Base-by-base conservation (phyloP, 2,329 filamentous ascomycete genomes). In the Fusarium metavorans region DNA sequence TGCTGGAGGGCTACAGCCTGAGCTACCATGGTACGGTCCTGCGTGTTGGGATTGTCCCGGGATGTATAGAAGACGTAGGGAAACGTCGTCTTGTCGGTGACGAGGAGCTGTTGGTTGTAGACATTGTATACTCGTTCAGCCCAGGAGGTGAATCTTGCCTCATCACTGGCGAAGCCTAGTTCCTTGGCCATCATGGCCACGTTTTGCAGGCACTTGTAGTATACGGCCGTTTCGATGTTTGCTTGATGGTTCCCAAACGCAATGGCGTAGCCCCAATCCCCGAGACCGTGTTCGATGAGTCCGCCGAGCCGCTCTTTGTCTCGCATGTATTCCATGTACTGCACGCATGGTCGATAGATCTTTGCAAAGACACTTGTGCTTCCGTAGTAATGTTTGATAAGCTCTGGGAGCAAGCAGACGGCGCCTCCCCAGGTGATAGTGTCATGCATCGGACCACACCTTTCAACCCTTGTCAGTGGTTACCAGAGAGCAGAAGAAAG, bases 391-490 rank as follows among this genome's bases (percentile, higher is more conserved):
- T 78, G 80, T 30, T 81, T 81, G 11, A 85, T 71, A 1, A 84
- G 76, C 35, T 84, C 83, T 0, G 83, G 78, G 2, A 84, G 75
- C 64, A 84, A 73, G n/a, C 78, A 80, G 0, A 84, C 68, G 1
- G 83, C 84, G 25, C 83, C 83, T 16, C 83, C 83, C 84, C 84
- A 86, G 2, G 83, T 84, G 59, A 85, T 85, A 0, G 85, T 87
- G 63, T 87, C 85, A 64, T 87, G 84, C 5, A 87, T 78, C 2
- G 85, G 85, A 0, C 85, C 85, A 66, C 85, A 86, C 85, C 74
- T 76, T 32, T 60, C 4, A 60, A 56, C 18, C 20, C 4, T 23
- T 18, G 54, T 74, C 34, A 69, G 69, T 45, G 11, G 41, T 45
- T 23, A 45, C 20, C n/a, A 20, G 41, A 45, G 41, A 45, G 23